Evolutionary conservation across 177 flowering plant genomes (phyloP), one percentile per base, ranked within the genome.

Genomic region (Vitis hybrid): DNA sequence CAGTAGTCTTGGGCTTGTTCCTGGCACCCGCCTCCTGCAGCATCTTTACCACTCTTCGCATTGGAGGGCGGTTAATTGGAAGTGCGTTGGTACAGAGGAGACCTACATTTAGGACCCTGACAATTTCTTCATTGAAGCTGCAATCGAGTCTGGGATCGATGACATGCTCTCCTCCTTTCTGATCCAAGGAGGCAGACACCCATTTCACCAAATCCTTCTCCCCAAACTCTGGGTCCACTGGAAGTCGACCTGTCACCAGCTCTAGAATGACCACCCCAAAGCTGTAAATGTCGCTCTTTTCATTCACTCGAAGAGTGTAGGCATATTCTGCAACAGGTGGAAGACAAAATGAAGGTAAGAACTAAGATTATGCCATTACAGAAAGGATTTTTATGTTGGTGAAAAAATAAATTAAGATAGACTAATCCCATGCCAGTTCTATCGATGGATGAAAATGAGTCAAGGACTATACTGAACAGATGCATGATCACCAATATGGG

Each of bases 251-350:
- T 0, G 98, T 93, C 1, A 91, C 84, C 65, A 93, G 69, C 82
- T 93, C 98, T 14, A 93, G 77, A 40, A 93, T 61, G 8, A 93
- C 98, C 67, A 93, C 91, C 1, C 98, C 98, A 56, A 91, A 93
- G 82, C 98, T 93, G 81, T 93, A 93, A 17, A 84, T 89, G 67
- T 93, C 98, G 48, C 98, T 93, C 88, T 91, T 93, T 67, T 93
- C 98, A 19, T 91, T 91, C 75, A 93, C 98, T 34, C 91, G 73
- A 8, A 93, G 84, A 3, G 98, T 91, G 59, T 93, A 93, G 0
- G 90, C 98, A 66, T 93, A 93, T 80, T 93, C 98, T 93, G 89
- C 83, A 81, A 14, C 21, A 56, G 11, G 14, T 56, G 45, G 45
- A 23, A 23, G 26, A 23, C 26, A 23, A 23, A 23, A 23, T 0